Conservation (phyloP, 2,329 filamentous ascomycete genomes). For the Ophiostoma populinum region DNA sequence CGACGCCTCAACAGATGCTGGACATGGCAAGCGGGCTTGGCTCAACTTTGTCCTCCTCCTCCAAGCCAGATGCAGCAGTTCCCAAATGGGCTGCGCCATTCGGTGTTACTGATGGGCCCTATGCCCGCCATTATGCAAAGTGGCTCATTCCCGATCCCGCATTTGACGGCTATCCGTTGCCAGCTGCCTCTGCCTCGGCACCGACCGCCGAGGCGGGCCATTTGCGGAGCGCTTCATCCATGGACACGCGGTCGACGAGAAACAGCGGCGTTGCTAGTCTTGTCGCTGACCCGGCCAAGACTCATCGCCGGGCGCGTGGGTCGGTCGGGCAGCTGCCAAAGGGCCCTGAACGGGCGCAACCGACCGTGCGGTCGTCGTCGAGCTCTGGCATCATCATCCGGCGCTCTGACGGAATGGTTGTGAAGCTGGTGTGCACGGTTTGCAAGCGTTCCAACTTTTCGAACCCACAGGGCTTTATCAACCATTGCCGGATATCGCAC, state of each 20-base stretch:
- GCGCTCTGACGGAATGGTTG: slow-evolving; percentile 67
- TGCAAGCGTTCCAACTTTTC: slow-evolving; percentile 85
- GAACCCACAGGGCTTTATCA: slow-evolving; percentile 97
- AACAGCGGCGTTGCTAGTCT: slow-evolving; percentile 32
- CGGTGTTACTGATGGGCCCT: slow-evolving; percentile 81
- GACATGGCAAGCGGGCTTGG: slow-evolving; percentile 61
- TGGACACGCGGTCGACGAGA: slow-evolving; percentile 64
- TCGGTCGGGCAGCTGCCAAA: slow-evolving; percentile 45
- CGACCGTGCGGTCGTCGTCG: slow-evolving; percentile 60
- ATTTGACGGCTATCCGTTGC: slow-evolving; percentile 53
- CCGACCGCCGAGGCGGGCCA: slow-evolving; percentile 21
- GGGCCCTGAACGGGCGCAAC: slow-evolving; percentile 51
- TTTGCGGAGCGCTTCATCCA: slow-evolving; percentile 27
- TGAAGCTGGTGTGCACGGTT: slow-evolving; percentile 79
- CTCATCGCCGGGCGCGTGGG: slow-evolving; percentile 31
- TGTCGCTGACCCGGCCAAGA: slow-evolving; percentile 37
- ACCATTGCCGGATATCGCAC: slow-evolving; percentile 94
- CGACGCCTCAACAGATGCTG: slow-evolving; percentile 48
- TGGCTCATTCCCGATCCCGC: slow-evolving; percentile 82
- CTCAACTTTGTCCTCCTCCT: slow-evolving; percentile 44
- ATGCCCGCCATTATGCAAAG: slow-evolving; percentile 83
- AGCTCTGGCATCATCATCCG: slow-evolving; percentile 74
- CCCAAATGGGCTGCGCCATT: slow-evolving; percentile 73
- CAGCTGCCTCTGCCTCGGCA: slow-evolving; percentile 20
- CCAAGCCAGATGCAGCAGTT: slow-evolving; percentile 42